phyloP scores from a whole-genome alignment of 495 filamentous ascomycete genomes.

The Chaetomium fimeti region DNA sequence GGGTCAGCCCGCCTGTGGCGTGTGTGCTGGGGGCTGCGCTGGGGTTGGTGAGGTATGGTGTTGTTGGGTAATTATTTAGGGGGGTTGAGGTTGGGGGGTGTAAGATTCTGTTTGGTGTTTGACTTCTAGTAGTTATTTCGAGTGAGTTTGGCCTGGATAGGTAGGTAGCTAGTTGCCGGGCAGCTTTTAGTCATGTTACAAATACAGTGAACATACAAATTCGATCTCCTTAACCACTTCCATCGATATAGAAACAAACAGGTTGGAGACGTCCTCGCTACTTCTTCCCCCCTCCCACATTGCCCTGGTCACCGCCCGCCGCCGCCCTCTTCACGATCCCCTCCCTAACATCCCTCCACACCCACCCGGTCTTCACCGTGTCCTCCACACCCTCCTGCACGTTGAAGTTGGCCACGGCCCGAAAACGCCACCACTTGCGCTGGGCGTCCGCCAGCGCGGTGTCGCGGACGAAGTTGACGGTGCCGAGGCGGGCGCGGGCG shows the following conservation, averaged over 20 bases:
- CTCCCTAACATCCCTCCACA: constrained; percentile 32
- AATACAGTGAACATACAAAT: too few relatives aligned
- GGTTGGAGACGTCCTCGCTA: background rate
- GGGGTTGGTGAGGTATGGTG: constrained; percentile 61
- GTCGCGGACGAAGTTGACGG: constrained; percentile 53
- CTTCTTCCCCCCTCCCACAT: background rate
- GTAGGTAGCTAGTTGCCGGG: too few relatives aligned
- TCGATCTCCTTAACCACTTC: too few relatives aligned
- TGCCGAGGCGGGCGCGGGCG: constrained; percentile 41
- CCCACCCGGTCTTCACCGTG: constrained; percentile 31
- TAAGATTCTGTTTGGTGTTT: background rate
- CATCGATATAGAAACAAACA: background rate
- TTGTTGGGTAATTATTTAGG: too few relatives aligned
- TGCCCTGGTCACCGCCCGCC: background rate
- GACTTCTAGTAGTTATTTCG: background rate
- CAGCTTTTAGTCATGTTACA: too few relatives aligned
- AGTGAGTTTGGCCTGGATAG: too few relatives aligned
- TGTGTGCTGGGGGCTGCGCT: constrained; percentile 59
- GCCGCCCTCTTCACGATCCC: constrained; percentile 21
- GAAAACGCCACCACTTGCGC: constrained; percentile 41
- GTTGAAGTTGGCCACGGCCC: constrained; percentile 39
- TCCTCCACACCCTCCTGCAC: constrained; percentile 25
- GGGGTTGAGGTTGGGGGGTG: background rate
- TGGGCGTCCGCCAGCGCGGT: constrained; percentile 29
- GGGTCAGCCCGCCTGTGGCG: constrained; percentile 51